Evolutionary conservation across 148 eudicot species (phyloP), one percentile per base, ranked within the genome.

Genomic region (Salicornia ramosissima): DNA sequence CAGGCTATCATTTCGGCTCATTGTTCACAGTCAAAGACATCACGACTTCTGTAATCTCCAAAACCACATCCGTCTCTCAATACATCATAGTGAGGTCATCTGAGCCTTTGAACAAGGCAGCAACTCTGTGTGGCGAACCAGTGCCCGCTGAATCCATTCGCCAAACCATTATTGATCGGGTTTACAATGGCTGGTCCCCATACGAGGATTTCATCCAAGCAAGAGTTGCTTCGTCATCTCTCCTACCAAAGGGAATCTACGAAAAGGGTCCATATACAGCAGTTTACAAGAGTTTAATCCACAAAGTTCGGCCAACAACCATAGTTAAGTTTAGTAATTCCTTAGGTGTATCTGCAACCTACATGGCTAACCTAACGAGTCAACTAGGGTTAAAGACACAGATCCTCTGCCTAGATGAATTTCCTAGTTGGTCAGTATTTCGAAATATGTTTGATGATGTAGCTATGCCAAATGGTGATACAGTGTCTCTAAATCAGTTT

Each of bases 161-260:
- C 6, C 72, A 51, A 45, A 74, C 31, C 6, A 33, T 68, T n/a
- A 58, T 74, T 13, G 59, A 74, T 25, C 67, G 24, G 9, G 65
- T 58, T 25, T 74, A 74, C 72, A 59, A 50, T 58, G 77, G 72
- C 39, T 67, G 7, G 16, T 74, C 77, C n/a, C 71, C 71, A 0
- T 67, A 74, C 33, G 67, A 22, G 7, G 58, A 18, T 19, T 67
- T 45, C 66, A 67, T 28, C 50, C 39, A 39, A 24, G 36, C 40
- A 57, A 67, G 29, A 26, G 16, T 30, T 6, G 31, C 49, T 10
- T n/a, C n/a, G n/a, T 53, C 54, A 50, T 10, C 52, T 14, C 31
- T 53, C 40, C n/a, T 29, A n/a, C 46, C 50, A 29, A 53, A 30
- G 70, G 64, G 29, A 64, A 45, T 25, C 29, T 15, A 53, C 26